Base-by-base conservation (phyloP, 208 protist genomes). In the Phytomonas serpens region DNA sequence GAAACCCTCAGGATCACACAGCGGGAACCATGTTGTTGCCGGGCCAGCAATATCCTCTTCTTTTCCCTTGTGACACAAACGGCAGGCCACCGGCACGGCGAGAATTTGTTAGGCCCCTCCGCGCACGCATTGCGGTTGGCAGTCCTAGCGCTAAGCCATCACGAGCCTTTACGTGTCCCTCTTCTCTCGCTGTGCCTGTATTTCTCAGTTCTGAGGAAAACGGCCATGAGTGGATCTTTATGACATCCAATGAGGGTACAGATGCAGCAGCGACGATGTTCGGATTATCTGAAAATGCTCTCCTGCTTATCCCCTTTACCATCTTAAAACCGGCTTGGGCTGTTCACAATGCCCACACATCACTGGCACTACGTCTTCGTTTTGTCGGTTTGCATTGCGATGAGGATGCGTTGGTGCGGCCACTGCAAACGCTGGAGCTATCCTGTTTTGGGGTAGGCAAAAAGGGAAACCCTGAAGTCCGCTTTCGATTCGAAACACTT, bases 181-280 rank as follows among this genome's bases (percentile, higher is more conserved):
- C 67, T 61, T 69, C 69, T 29, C 34, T 71, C 61, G 37, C 64
- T 2, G n/a, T 76, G 33, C 78, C 76, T 32, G 62, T 52, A 27
- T 68, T 84, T 47, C 73, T 84, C 38, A 71, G 72, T 27, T 81
- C 70, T 66, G 42, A 72, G 67, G 79, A 78, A 31, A 64, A 16
- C 2, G 68, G 40, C 27, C 64, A 68, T 29, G 73, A 74, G 47
- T 63, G 65, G 36, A 71, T 75, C n/a, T 84, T 84, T 69, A 16
- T 75, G 64, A 31, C 64, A 32, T 42, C 27, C 36, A 33, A 31
- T 32, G 47, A 72, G 29, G 47, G 23, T 29, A 27, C 42, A 33
- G 30, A 32, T 57, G 36, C 36, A 6, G 47, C 11, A 27, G 47
- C 23, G 11, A 27, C 19, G 47, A 57, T 57, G 47, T 23, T 57